phyloP scores from a whole-genome alignment of 306 rosid genomes.

The peach (Prunus persica) region DNA sequence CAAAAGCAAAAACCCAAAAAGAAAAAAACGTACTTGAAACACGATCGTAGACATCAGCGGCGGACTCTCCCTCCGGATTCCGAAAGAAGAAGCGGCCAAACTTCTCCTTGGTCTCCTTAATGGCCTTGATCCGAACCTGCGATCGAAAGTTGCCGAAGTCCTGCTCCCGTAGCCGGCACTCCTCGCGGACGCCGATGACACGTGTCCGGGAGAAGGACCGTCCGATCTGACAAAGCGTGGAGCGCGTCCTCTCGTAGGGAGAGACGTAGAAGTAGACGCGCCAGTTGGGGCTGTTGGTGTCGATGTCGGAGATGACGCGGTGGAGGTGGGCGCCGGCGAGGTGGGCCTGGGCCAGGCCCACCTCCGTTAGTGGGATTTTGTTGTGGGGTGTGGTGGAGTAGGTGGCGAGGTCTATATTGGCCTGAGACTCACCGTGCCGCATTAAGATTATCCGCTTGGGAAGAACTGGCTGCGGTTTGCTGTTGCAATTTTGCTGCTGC shows the following conservation, averaged over 20 bases:
- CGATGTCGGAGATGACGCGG: conserved; percentile 27
- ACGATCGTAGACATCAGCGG: conserved; percentile 90
- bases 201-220: conserved; percentile 62
- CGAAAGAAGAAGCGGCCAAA: conserved; percentile 85
- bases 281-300: conserved; percentile 48
- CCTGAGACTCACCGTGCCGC: conserved; percentile 88
- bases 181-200: conserved; percentile 77
- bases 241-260: conserved; percentile 75
- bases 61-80: conserved; percentile 93
- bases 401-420: conserved; percentile 58
- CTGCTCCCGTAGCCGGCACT: conserved; percentile 89
- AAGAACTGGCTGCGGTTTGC: conserved; percentile 8
- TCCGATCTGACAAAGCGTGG: conserved; percentile 78
- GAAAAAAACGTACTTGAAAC: conserved; percentile 55
- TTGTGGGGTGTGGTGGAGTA: conserved; percentile 69
- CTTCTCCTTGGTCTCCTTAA: conserved; percentile 52
- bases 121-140: conserved; percentile 51
- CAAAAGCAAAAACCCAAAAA: not conserved
- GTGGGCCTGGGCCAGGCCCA: conserved; percentile 58
- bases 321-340: conserved; percentile 49
- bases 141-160: conserved; percentile 91
- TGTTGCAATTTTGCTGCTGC: conserved; percentile 8
- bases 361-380: conserved; percentile 50
- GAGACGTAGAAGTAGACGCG: conserved; percentile 84
- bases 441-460: conserved; percentile 81